phyloP scores from a whole-genome alignment of 1,284 basidiomycete species.

The Microbotryum saponariae region DNA sequence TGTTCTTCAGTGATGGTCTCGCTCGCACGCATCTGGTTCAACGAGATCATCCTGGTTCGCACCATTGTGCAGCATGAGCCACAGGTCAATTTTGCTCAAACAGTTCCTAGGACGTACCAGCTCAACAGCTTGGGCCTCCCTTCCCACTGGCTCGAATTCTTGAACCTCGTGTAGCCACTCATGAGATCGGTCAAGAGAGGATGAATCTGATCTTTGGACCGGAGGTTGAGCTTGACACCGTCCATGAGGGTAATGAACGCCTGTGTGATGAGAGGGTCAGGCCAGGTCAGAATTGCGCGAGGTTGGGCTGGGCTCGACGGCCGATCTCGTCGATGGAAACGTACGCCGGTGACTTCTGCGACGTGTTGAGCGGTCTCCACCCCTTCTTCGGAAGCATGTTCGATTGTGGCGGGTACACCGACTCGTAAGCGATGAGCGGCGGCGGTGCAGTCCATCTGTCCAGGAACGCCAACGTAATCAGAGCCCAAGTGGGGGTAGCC shows the following conservation, averaged over 20 bases:
- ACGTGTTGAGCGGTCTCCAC: slow-evolving; percentile 93
- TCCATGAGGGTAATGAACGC: slow-evolving; percentile 99
- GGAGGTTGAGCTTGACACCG: slow-evolving; percentile 80
- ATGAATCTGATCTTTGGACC: slow-evolving; percentile 94
- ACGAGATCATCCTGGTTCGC: slow-evolving; percentile 71
- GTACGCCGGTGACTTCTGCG: slow-evolving; percentile 72
- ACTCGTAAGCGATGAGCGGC: slow-evolving; percentile 82
- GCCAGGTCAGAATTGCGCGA: no score
- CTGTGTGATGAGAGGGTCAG: slow-evolving; percentile 43
- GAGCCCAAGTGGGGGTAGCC: neutral
- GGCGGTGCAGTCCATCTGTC: slow-evolving; percentile 86
- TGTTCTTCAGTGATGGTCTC: slow-evolving; percentile 96
- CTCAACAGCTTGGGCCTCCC: slow-evolving; percentile 84
- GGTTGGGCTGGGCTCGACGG: no score
- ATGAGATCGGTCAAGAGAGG: slow-evolving; percentile 91
- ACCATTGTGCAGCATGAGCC: neutral
- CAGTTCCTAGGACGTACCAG: slow-evolving; percentile 56
- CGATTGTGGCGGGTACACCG: slow-evolving; percentile 92
- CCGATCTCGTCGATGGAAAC: no score
- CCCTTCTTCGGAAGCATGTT: slow-evolving; percentile 66
- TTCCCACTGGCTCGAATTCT: slow-evolving; percentile 88
- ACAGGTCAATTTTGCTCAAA: neutral
- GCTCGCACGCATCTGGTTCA: slow-evolving; percentile 94
- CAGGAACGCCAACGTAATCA: neutral
- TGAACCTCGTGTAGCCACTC: slow-evolving; percentile 82